Conservation (phyloP, 192 early-diverging fungal genomes). For the Entomortierella parvispora region DNA sequence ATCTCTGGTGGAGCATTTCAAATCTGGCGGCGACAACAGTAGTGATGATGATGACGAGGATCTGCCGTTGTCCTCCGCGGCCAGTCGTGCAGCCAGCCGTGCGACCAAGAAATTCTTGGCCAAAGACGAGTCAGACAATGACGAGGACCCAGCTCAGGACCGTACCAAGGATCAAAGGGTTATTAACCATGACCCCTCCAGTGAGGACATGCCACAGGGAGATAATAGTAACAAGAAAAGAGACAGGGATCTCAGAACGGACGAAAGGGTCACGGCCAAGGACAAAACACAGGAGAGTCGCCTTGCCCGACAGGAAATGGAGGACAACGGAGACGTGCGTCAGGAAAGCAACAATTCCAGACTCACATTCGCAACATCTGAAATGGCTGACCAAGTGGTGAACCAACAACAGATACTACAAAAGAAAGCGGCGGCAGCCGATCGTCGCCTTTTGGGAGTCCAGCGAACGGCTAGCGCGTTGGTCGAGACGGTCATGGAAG, state of each 20-base stretch:
- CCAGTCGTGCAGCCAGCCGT: background rate
- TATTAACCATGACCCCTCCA: conserved; percentile 3
- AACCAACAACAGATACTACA: background rate
- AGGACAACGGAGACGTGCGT: background rate
- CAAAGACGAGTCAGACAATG: conserved; percentile 15
- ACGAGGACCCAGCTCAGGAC: conserved; percentile 23
- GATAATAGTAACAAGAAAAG: background rate
- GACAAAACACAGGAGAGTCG: conserved; percentile 7
- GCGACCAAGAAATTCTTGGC: conserved; percentile 14
- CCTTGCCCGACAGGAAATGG: background rate
- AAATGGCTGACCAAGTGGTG: background rate
- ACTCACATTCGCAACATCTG: no score
- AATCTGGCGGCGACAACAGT: conserved; percentile 8
- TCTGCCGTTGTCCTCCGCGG: background rate
- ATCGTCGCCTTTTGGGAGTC: conserved; percentile 6
- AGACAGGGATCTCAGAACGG: conserved; percentile 17
- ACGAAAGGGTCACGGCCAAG: conserved; percentile 10
- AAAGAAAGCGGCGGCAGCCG: background rate
- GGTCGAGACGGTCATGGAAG: conserved; percentile 35
- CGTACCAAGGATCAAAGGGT: conserved; percentile 8
- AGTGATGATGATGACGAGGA: conserved; percentile 29
- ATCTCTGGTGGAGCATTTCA: conserved; percentile 33
- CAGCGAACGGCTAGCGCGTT: conserved; percentile 44
- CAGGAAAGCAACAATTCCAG: conserved; percentile 1
- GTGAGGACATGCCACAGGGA: background rate